Evolutionary conservation across 371 early-diverging fungal species (phyloP).

Genomic region (Umbelopsis sp.): DNA sequence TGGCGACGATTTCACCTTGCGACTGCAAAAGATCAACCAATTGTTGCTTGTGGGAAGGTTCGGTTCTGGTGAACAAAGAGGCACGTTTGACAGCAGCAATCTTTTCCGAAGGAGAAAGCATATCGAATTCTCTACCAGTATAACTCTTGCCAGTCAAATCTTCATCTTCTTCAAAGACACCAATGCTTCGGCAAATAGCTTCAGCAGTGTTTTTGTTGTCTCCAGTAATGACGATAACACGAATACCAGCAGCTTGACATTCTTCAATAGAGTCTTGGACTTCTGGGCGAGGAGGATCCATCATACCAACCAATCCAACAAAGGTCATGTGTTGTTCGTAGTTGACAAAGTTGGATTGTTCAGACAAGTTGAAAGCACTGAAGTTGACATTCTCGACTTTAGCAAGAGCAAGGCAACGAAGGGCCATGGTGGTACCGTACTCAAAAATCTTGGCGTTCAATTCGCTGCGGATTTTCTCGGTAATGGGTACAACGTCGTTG

Average conservation of each 20-base stretch:
- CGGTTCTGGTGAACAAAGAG: constrained; percentile 90
- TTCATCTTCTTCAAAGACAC: constrained; percentile 80
- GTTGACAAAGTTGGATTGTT: constrained; percentile 65
- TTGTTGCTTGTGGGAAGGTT: constrained; percentile 94
- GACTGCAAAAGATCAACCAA: constrained; percentile 89
- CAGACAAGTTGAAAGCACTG: constrained; percentile 57
- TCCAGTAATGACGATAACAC: constrained; percentile 98
- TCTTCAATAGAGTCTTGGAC: constrained; percentile 80
- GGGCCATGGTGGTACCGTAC: constrained; percentile 78
- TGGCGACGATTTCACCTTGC: constrained; percentile 93
- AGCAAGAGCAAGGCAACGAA: constrained; percentile 91
- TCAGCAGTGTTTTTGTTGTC: constrained; percentile 97
- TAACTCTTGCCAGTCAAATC: constrained; percentile 77
- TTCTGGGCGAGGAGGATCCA: constrained; percentile 97
- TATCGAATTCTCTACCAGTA: constrained; percentile 94
- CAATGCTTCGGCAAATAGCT: constrained; percentile 91
- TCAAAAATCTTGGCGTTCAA: constrained; percentile 72
- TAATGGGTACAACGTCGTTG: constrained; percentile 68
- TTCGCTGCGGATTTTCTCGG: constrained; percentile 61
- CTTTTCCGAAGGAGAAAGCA: constrained; percentile 74
- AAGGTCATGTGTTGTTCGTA: constrained; percentile 89
- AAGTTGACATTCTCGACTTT: constrained; percentile 69
- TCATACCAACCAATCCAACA: constrained; percentile 93
- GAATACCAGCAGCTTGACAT: constrained; percentile 93
- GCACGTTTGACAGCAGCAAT: constrained; percentile 73